Conservation (phyloP, 2,329 filamentous ascomycete genomes). For the Akanthomyces dipterigenus region DNA sequence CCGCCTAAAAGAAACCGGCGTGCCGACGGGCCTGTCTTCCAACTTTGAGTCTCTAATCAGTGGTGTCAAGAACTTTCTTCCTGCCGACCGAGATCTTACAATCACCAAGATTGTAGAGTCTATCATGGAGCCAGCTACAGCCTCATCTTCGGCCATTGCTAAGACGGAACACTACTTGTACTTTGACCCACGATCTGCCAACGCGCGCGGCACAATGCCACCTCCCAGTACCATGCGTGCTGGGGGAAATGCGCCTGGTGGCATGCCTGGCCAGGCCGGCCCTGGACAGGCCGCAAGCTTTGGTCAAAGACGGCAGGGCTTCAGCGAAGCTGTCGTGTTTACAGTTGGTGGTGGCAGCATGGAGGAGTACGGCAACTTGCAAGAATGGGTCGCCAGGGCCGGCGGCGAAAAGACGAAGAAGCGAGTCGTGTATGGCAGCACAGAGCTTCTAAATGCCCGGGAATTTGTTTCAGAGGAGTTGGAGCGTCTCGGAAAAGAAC, state of each 20-base stretch:
- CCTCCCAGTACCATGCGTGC: conserved; percentile 59
- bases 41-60: conserved; percentile 94
- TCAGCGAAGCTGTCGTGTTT: conserved; percentile 87
- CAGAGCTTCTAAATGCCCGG: conserved; percentile 66
- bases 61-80: conserved; percentile 97
- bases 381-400: conserved; percentile 87
- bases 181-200: conserved; percentile 90
- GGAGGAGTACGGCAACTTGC: conserved; percentile 96
- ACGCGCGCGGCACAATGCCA: conserved; percentile 86
- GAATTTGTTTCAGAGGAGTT: conserved; percentile 61
- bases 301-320: conserved; percentile 83
- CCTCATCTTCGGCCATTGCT: conserved; percentile 83
- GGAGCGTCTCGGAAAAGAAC: conserved; percentile 55
- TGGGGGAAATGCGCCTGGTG: conserved; percentile 38
- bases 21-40: conserved; percentile 59
- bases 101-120: conserved; percentile 97
- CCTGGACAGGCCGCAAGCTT: conserved; percentile 75
- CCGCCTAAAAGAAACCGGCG: conserved; percentile 82
- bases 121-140: conserved; percentile 90
- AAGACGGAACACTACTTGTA: conserved; percentile 97
- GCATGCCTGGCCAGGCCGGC: conserved; percentile 42
- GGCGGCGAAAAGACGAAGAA: conserved; percentile 60
- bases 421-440: conserved; percentile 90
- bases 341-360: conserved; percentile 94
- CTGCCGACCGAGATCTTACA: conserved; percentile 88